Evolutionary conservation across 805 yeast genomes (phyloP).

Genomic region (Schwanniomyces polymorphus): DNA sequence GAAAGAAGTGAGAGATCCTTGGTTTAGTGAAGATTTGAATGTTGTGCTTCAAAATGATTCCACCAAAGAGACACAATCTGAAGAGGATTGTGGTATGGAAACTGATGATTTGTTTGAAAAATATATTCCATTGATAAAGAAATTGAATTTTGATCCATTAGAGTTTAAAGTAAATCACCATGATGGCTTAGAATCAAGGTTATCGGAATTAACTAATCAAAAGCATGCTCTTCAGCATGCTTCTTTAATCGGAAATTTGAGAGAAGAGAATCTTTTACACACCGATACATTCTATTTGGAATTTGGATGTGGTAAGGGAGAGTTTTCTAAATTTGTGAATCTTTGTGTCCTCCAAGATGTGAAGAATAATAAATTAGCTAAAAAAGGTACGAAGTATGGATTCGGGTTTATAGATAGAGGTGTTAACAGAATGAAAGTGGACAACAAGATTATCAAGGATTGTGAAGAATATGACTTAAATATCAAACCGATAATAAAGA

Average conservation of each 20-base stretch:
- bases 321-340: conserved; percentile 66
- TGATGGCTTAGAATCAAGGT: conserved; percentile 36
- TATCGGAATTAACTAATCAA: conserved; percentile 51
- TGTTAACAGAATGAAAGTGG: conserved; percentile 76
- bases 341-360: conserved; percentile 28
- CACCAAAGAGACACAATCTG: conserved; percentile 7
- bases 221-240: conserved; percentile 86
- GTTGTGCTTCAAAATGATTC: conserved; percentile 12
- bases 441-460: conserved; percentile 64
- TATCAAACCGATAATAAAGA: conserved; percentile 32
- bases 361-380: background rate
- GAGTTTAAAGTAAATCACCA: conserved; percentile 18
- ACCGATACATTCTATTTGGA: conserved; percentile 52
- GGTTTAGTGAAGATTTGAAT: conserved; percentile 55
- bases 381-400: conserved; percentile 21
- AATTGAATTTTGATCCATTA: conserved; percentile 16
- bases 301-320: conserved; percentile 92
- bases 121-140: conserved; percentile 16
- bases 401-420: conserved; percentile 76
- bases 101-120: conserved; percentile 11
- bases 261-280: conserved; percentile 38
- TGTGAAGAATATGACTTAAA: conserved; percentile 20
- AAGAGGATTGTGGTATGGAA: conserved; percentile 13
- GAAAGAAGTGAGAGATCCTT: conserved; percentile 38
- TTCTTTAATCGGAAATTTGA: conserved; percentile 70